Base-by-base conservation (phyloP, 768 basidiomycete species). In the Lactifluus subvellereus region DNA sequence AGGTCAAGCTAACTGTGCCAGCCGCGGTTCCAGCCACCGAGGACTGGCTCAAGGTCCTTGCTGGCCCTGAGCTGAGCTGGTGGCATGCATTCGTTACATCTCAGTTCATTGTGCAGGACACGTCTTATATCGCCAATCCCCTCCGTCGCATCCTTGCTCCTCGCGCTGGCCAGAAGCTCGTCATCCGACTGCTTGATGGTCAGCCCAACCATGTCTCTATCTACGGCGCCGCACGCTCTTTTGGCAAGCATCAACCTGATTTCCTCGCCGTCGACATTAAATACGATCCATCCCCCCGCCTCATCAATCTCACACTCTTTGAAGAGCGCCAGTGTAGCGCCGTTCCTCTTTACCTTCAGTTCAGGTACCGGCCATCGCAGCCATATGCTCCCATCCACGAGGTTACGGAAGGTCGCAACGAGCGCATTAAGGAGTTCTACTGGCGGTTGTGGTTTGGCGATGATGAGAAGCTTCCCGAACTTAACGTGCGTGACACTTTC, bases 381-480 rank as follows among this genome's bases (percentile, higher is more conserved):
- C 93, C 92, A 47, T 97, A 82, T 65, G 88, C 90, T 2, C 94
- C 97, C 27, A 94, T 99, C 68, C 95, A 96, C 71, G 97, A 98
- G 73, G 76, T 96, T 61, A 83, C 85, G 5, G 80, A 82, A 9
- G 90, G 82, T 64, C 87, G 95, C 68, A 98, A 96, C 77, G 79
- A 79, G 59, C 85, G 90, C 65, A 95, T 98, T 78, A 98, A 97
- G 77, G 84, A 89, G 69, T 98, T 98, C 73, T 99, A 99, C 79
- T 99, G 97, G 97, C 87, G 87, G 72, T 77, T 98, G 38, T 98
- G 97, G 97, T 96, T 94, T 72, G 94, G 97, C 42, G 93, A 94
- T 71, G 79, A 90, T 64, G 83, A 88, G 68, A 73, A 73, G 1
- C 79, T 98, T 30, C 90, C 94, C 10, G 74, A 82, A n/a, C 85